These are phyloP conservation scores for Leishmania tarentolae DNA, from an alignment of 208 protist species.

Conservation along the genomic window DNA sequence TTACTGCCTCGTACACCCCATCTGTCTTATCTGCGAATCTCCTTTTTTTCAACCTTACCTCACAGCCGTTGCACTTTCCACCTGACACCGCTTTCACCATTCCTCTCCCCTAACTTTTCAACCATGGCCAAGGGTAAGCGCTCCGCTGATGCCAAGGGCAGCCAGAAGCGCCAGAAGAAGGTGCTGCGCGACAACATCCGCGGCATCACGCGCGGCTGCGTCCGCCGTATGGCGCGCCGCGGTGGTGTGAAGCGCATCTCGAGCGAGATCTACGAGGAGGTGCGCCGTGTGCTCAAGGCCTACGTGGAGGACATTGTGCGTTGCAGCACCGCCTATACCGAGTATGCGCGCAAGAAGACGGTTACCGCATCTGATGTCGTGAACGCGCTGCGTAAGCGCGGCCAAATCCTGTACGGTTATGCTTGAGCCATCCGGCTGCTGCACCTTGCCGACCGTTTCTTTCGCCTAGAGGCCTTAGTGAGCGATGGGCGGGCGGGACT, in stretches of 20 bases:
- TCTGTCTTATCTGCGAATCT: not conserved
- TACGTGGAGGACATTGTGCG: conserved; percentile 87
- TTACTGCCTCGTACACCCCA: not conserved
- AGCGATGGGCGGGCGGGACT: too few relatives aligned
- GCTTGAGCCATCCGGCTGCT: conserved; percentile 25
- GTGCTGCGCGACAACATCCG: conserved; percentile 4
- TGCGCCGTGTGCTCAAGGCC: conserved; percentile 76
- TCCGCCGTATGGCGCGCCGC: conserved; percentile 90
- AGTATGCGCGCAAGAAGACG: conserved; percentile 84
- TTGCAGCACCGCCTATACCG: conserved; percentile 83
- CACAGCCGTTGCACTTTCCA: not conserved
- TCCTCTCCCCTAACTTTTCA: not conserved
- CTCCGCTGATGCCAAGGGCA: conserved; percentile 67
- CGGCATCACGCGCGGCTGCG: conserved; percentile 31
- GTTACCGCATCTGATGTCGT: conserved; percentile 88
- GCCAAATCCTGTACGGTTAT: conserved; percentile 91
- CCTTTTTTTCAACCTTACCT: not conserved
- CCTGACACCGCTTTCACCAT: not conserved
- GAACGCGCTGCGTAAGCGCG: conserved; percentile 88
- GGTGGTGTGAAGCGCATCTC: conserved; percentile 93
- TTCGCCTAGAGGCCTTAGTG: too few relatives aligned
- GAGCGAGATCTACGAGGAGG: conserved; percentile 67
- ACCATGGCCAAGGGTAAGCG: conserved; percentile 80
- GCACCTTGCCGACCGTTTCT: too few relatives aligned
- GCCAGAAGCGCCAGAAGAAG: conserved; percentile 49